These are phyloP conservation scores for Metarhizium robertsii DNA, from an alignment of 2,329 filamentous ascomycete genomes.

Conservation along the genomic window DNA sequence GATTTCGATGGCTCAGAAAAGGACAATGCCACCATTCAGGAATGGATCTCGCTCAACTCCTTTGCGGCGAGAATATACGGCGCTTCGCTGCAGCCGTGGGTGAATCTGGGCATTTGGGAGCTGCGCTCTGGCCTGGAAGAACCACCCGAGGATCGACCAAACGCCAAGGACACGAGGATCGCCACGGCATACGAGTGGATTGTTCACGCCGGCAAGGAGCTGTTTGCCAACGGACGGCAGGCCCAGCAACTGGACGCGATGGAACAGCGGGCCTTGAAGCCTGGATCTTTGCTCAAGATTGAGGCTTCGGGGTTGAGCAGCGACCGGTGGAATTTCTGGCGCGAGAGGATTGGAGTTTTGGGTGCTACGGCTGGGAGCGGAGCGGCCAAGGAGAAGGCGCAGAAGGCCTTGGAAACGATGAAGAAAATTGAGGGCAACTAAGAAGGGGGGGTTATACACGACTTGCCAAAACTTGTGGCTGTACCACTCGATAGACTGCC, in stretches of 20 bases:
- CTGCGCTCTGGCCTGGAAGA: slow-evolving; percentile 22
- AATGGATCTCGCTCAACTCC: slow-evolving; percentile 24
- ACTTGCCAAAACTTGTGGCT: background rate
- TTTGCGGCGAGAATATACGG: slow-evolving; percentile 22
- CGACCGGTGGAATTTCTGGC: slow-evolving; percentile 23
- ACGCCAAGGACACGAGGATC: slow-evolving; percentile 13
- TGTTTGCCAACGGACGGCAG: slow-evolving; percentile 12
- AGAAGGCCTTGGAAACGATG: slow-evolving; percentile 14
- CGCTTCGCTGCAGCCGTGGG: slow-evolving; percentile 12
- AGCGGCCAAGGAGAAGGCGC: slow-evolving; percentile 12
- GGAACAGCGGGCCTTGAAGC: slow-evolving; percentile 11
- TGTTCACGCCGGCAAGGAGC: slow-evolving; percentile 16
- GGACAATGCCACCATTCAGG: slow-evolving; percentile 11
- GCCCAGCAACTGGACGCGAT: slow-evolving; percentile 10
- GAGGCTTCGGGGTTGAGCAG: slow-evolving; percentile 13
- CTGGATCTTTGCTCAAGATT: slow-evolving; percentile 13
- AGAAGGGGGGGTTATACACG: background rate
- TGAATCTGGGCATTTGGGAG: slow-evolving; percentile 20
- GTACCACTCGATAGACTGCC: background rate
- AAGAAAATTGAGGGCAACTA: slow-evolving; percentile 9
- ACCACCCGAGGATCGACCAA: slow-evolving; percentile 7
- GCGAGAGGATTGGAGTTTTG: slow-evolving; percentile 15
- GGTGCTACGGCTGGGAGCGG: slow-evolving; percentile 9
- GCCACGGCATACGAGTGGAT: slow-evolving; percentile 20
- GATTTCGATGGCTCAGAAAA: slow-evolving; percentile 14